Conservation (phyloP, 2,329 filamentous ascomycete species). For the Cladosporium sp. region DNA sequence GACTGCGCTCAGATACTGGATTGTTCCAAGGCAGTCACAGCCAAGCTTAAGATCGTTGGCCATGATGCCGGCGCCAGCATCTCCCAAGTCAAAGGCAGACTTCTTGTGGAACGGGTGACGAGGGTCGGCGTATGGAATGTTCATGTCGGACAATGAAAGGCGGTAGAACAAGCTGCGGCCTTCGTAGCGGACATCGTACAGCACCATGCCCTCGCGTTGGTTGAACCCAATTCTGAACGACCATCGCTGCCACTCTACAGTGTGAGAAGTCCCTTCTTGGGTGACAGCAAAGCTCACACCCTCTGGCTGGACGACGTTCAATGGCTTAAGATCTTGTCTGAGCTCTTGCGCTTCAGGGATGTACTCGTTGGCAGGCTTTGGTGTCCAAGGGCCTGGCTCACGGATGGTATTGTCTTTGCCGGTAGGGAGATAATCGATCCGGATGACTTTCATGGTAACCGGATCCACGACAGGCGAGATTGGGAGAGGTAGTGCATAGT, state of each 20-base stretch:
- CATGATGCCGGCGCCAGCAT: constrained; percentile 66
- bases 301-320: constrained; percentile 71
- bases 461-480: constrained; percentile 69
- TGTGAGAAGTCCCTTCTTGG: constrained; percentile 54
- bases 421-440: constrained; percentile 70
- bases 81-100: constrained; percentile 69
- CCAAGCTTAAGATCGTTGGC: constrained; percentile 70
- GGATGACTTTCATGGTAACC: constrained; percentile 63
- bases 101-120: constrained; percentile 70
- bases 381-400: constrained; percentile 59
- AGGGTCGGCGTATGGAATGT: constrained; percentile 64
- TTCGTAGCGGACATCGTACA: constrained; percentile 61
- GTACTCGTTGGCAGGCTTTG: constrained; percentile 65
- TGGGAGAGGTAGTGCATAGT: constrained; percentile 68
- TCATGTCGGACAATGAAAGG: constrained; percentile 68
- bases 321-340: constrained; percentile 60
- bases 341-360: constrained; percentile 57
- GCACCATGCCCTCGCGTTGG: constrained; percentile 64
- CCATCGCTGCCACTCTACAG: constrained; percentile 66
- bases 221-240: constrained; percentile 64
- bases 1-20: constrained; percentile 65
- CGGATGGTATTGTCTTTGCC: constrained; percentile 63
- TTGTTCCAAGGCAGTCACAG: constrained; percentile 70
- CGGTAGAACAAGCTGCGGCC: constrained; percentile 67
- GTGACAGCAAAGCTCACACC: constrained; percentile 66